Evolutionary conservation across 768 basidiomycete genomes (phyloP).

Genomic region (Kwoniella dendrophila): DNA sequence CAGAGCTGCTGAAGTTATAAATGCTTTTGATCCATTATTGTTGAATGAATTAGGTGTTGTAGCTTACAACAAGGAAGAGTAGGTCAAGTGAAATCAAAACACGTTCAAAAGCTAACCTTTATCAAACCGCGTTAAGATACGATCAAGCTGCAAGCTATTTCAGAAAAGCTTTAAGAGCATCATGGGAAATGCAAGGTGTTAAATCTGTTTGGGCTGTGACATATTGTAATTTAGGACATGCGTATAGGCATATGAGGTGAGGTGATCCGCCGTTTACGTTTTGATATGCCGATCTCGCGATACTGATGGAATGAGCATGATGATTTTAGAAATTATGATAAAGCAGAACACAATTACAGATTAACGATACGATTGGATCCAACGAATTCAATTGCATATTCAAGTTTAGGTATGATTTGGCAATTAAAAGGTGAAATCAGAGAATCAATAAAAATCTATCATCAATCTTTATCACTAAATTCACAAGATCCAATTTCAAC

Average conservation of each 20-base stretch:
- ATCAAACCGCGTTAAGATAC: constrained; percentile 62
- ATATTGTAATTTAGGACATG: constrained; percentile 89
- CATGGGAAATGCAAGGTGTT: constrained; percentile 80
- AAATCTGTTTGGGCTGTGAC: constrained; percentile 85
- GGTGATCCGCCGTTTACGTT: constrained; percentile 41
- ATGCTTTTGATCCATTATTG: constrained; percentile 83
- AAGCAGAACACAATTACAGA: constrained; percentile 73
- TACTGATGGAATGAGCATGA: background rate
- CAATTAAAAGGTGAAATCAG: constrained; percentile 75
- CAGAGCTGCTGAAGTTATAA: constrained; percentile 73
- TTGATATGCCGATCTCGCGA: background rate
- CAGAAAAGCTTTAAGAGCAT: constrained; percentile 73
- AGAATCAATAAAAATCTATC: constrained; percentile 83
- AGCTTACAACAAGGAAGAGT: constrained; percentile 84
- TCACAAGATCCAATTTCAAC: constrained; percentile 54
- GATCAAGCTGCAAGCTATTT: constrained; percentile 72
- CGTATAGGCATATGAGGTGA: constrained; percentile 76
- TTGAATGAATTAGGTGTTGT: constrained; percentile 92
- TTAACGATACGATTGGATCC: constrained; percentile 84
- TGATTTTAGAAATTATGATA: constrained; percentile 56
- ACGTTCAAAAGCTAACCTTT: background rate
- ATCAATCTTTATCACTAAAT: constrained; percentile 67
- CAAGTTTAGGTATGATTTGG: constrained; percentile 84
- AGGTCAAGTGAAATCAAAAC: constrained; percentile 19
- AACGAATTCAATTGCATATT: constrained; percentile 76